These are phyloP conservation scores for Erodium chrysanthum DNA, from an alignment of 441 rosid species.

Conservation along the genomic window DNA sequence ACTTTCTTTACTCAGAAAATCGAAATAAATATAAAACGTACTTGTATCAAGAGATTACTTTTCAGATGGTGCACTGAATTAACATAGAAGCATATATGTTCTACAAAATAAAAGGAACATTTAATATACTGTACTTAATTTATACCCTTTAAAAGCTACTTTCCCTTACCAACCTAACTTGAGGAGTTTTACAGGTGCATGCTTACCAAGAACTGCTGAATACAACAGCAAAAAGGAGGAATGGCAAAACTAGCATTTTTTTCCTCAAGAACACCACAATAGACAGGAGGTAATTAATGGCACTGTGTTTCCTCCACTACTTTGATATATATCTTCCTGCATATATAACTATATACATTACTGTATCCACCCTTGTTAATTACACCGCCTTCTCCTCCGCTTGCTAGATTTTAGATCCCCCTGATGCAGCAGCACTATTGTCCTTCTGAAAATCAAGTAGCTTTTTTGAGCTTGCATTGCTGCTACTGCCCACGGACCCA, in stretches of 20 bases:
- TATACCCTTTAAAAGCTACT: background rate
- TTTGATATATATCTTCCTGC: background rate
- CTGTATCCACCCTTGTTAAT: constrained; percentile 4
- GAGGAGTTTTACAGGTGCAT: background rate
- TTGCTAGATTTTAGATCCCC: background rate
- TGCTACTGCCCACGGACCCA: constrained; percentile 9
- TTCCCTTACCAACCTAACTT: background rate
- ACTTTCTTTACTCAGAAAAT: too few relatives aligned
- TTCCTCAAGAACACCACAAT: background rate
- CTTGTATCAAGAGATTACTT: too few relatives aligned
- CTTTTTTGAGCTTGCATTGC: background rate
- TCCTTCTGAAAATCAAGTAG: background rate
- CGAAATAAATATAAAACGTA: too few relatives aligned
- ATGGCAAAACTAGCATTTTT: background rate
- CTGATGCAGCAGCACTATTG: background rate
- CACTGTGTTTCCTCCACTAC: background rate
- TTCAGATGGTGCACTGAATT: too few relatives aligned
- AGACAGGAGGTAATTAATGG: background rate
- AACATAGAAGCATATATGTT: background rate
- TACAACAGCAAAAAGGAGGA: background rate
- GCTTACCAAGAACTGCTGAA: background rate
- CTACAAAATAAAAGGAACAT: background rate
- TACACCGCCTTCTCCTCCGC: background rate
- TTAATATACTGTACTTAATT: background rate
- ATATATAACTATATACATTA: background rate